Evolutionary conservation across 305 asterid species (phyloP).

Genomic region (Plantago lanceolata): DNA sequence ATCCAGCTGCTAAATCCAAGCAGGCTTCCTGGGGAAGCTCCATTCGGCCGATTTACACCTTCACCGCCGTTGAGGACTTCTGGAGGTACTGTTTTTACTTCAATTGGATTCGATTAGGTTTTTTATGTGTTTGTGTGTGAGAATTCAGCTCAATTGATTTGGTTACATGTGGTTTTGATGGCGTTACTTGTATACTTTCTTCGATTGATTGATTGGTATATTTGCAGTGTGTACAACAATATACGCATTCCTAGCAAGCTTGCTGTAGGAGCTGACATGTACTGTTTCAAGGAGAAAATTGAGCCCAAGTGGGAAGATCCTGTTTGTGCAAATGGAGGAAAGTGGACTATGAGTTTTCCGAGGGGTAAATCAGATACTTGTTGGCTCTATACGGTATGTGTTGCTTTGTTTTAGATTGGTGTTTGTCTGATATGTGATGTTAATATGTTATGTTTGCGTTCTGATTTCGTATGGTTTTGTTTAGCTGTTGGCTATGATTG

Average conservation of each 20-base stretch:
- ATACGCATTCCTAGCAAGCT: slow-evolving; percentile 80
- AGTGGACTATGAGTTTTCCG: slow-evolving; percentile 58
- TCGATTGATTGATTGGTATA: slow-evolving; percentile 19
- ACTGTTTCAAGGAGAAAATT: slow-evolving; percentile 81
- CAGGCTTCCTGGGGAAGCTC: slow-evolving; percentile 64
- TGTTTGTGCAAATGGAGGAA: slow-evolving; percentile 88
- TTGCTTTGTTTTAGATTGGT: not conserved
- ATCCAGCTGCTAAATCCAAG: slow-evolving; percentile 49
- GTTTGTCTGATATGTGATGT: not conserved
- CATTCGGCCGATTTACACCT: slow-evolving; percentile 69
- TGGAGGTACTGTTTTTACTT: slow-evolving; percentile 52
- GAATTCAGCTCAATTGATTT: not conserved
- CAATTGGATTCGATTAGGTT: not conserved
- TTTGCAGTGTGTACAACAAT: slow-evolving; percentile 72
- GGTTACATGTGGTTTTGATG: not conserved
- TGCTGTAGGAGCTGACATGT: slow-evolving; percentile 55
- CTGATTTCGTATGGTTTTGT: slow-evolving; percentile 19
- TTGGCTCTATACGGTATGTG: slow-evolving; percentile 84
- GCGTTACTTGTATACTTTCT: not conserved
- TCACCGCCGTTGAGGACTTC: slow-evolving; percentile 72
- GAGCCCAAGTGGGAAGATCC: slow-evolving; percentile 98
- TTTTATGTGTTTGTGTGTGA: not conserved
- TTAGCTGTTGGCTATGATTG: slow-evolving; percentile 92
- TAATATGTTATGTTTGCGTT: not conserved
- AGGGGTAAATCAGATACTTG: slow-evolving; percentile 68